Evolutionary conservation across 106 monocot genomes (phyloP).

Genomic region (Vanilla planifolia): DNA sequence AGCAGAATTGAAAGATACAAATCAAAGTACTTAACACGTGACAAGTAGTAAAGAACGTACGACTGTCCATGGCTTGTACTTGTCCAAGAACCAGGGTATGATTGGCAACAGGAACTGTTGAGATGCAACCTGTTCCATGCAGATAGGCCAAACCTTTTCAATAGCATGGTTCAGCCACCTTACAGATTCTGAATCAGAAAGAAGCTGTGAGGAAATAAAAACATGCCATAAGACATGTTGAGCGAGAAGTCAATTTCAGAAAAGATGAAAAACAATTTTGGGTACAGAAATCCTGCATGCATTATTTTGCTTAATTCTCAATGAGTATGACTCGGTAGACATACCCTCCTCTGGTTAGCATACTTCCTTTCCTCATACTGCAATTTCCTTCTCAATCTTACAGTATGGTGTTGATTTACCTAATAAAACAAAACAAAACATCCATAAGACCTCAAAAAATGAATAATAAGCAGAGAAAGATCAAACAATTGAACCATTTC

Average conservation of each 20-base stretch:
- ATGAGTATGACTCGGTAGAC: not conserved
- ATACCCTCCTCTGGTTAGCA: conserved; percentile 73
- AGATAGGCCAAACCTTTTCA: conserved; percentile 90
- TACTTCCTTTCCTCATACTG: conserved; percentile 67
- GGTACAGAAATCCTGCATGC: not conserved
- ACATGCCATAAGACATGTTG: conserved; percentile 1
- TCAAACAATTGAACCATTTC: too few species aligned
- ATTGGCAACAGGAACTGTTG: conserved; percentile 85
- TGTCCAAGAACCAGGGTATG: conserved; percentile 94
- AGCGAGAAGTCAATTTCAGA: not conserved
- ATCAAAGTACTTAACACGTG: not conserved
- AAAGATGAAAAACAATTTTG: not conserved
- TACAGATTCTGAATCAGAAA: conserved; percentile 93
- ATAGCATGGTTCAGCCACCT: conserved; percentile 93
- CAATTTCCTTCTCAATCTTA: conserved; percentile 52
- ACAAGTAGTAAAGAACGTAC: conserved; percentile 30
- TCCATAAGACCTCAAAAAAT: too few species aligned
- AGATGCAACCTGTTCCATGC: conserved; percentile 85
- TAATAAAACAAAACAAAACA: conserved; percentile 12
- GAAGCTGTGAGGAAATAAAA: conserved; percentile 52
- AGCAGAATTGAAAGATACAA: not conserved
- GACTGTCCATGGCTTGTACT: conserved; percentile 93
- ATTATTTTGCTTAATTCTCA: not conserved
- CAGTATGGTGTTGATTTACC: conserved; percentile 54
- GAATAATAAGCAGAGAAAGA: too few species aligned